Evolutionary conservation across 2,329 filamentous ascomycete genomes (phyloP).

Genomic region (Sclerotinia subarctica): DNA sequence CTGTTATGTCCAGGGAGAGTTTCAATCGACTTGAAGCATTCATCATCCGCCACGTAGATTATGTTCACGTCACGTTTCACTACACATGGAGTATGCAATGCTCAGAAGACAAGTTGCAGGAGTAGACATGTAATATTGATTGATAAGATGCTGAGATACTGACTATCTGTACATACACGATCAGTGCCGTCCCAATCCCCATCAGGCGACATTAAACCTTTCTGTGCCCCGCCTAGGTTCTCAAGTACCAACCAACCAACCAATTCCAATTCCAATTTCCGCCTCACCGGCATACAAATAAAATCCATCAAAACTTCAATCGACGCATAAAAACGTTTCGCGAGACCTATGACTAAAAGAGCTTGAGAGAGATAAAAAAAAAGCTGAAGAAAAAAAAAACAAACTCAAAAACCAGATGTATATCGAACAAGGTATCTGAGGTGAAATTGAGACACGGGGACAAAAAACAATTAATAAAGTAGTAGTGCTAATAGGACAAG

Average conservation of each 20-base stretch:
- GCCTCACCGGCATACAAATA: conserved; percentile 21
- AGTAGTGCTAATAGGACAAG: conserved; percentile 35
- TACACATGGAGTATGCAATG: neutral
- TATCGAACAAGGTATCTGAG: conserved; percentile 61
- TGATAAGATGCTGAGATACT: conserved; percentile 25
- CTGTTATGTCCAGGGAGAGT: neutral
- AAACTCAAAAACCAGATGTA: conserved; percentile 39
- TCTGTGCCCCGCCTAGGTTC: conserved; percentile 19
- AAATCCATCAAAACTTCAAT: conserved; percentile 24
- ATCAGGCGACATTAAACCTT: conserved; percentile 18
- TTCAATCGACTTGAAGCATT: neutral
- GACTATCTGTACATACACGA: conserved; percentile 29
- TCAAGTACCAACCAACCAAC: conserved; percentile 13
- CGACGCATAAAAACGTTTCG: conserved; percentile 23
- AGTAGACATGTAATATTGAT: conserved; percentile 22
- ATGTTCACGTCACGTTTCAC: conserved; percentile 5
- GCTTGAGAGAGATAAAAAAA: neutral
- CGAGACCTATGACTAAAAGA: conserved; percentile 22
- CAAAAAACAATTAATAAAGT: conserved; percentile 34
- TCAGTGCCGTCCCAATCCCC: conserved; percentile 18
- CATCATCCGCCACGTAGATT: conserved; percentile 5
- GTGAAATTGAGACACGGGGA: conserved; percentile 33
- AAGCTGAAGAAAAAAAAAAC: neutral
- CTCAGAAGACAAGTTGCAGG: neutral
- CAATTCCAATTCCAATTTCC: conserved; percentile 18